These are phyloP conservation scores for Ogataea pini DNA, from an alignment of 805 yeast genomes.

Conservation along the genomic window DNA sequence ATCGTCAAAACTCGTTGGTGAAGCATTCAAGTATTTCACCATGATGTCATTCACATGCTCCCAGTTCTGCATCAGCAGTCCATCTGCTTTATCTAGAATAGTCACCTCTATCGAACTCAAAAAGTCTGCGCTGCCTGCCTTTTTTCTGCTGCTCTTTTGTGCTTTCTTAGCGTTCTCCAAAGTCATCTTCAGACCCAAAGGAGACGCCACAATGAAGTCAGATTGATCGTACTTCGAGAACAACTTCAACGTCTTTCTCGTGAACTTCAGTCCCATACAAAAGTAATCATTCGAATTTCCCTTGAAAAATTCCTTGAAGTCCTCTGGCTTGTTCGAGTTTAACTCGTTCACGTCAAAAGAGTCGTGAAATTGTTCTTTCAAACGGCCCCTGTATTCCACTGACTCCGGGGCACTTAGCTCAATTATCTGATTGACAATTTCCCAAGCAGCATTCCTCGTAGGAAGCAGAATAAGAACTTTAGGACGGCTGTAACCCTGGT, in stretches of 20 bases:
- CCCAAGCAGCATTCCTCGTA: constrained; percentile 75
- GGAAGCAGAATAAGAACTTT: constrained; percentile 83
- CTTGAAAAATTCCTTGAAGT: constrained; percentile 73
- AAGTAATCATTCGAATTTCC: constrained; percentile 94
- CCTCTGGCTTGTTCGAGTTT: constrained; percentile 70
- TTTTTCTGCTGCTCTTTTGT: constrained; percentile 39
- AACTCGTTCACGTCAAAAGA: constrained; percentile 35
- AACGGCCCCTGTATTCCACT: constrained; percentile 78
- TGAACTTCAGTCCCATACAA: constrained; percentile 85
- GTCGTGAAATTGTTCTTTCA: constrained; percentile 66
- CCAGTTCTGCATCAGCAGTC: constrained; percentile 91
- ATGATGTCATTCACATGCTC: constrained; percentile 70
- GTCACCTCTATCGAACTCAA: constrained; percentile 84
- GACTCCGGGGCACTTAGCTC: constrained; percentile 67
- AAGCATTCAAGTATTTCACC: constrained; percentile 67
- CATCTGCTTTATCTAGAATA: constrained; percentile 80
- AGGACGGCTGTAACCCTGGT: constrained; percentile 95
- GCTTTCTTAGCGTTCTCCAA: constrained; percentile 51
- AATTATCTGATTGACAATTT: constrained; percentile 62
- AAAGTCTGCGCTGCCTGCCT: constrained; percentile 67
- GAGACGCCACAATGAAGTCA: constrained; percentile 88
- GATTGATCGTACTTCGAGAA: constrained; percentile 82
- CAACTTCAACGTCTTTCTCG: constrained; percentile 81
- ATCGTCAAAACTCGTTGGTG: constrained; percentile 68
- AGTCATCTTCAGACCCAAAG: constrained; percentile 81